Conservation (phyloP, 1,284 basidiomycete species). For the Malassezia vespertilionis region DNA sequence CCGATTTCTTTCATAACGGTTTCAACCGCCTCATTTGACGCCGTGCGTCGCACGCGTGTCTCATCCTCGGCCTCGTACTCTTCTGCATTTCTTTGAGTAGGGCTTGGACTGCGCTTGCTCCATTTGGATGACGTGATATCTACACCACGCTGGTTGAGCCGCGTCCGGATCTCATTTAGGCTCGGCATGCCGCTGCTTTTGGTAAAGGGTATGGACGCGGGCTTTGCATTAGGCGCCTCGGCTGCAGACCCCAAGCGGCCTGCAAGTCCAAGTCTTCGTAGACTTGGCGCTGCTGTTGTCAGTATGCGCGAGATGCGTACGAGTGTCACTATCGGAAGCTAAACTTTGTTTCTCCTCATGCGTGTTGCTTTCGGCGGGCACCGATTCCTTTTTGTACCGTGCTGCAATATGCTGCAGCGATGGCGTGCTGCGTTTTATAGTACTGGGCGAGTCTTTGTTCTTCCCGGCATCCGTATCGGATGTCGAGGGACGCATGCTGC, state of each 20-base stretch:
- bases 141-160: conserved; percentile 19
- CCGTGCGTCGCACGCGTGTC: too few species aligned
- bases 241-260: conserved; percentile 6
- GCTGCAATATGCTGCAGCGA: conserved; percentile 11
- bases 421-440: conserved; percentile 7
- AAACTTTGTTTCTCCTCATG: neutral
- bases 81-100: neutral
- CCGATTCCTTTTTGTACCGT: conserved; percentile 7
- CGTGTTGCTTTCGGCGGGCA: neutral
- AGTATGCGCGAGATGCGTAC: too few species aligned
- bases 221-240: neutral
- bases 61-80: neutral
- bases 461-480: too few species aligned
- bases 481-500: too few species aligned
- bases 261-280: conserved; percentile 9
- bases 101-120: neutral
- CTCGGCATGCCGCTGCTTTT: conserved; percentile 29
- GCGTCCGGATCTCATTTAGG: conserved; percentile 38
- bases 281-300: conserved; percentile 1
- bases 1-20: too few species aligned
- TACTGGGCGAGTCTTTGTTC: too few species aligned
- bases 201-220: conserved; percentile 2
- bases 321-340: too few species aligned
- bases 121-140: conserved; percentile 10
- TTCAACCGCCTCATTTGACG: too few species aligned